Percentiles rank a stretch among this genome's conserved stretches.
phyloP scores from a whole-genome alignment of 495 filamentous ascomycete genomes.

The Podospora pseudoanserina region DNA sequence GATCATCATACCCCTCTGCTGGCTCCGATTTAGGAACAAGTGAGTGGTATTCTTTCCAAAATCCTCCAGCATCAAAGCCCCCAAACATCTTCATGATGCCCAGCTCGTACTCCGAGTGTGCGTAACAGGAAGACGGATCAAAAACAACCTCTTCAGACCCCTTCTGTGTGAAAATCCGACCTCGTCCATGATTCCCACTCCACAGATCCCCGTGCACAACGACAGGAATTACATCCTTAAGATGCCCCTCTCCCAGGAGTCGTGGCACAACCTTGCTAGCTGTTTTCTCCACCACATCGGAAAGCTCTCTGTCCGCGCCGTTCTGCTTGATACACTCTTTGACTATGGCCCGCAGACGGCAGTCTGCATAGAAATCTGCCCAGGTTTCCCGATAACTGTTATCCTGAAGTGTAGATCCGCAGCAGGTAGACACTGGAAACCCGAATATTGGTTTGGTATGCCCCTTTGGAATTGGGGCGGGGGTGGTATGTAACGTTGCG shows the following conservation, averaged over 20 bases:
- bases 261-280: constrained; percentile 62
- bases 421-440: constrained; percentile 78
- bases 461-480: constrained; percentile 60
- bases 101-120: constrained; percentile 83
- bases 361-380: constrained; percentile 79
- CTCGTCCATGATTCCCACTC: constrained; percentile 77
- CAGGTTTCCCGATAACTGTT: constrained; percentile 67
- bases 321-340: constrained; percentile 54
- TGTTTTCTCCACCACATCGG: constrained; percentile 59
- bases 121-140: constrained; percentile 76
- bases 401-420: constrained; percentile 76
- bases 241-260: constrained; percentile 62
- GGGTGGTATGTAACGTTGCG: constrained; percentile 73
- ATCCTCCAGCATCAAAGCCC: constrained; percentile 63
- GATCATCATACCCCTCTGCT: constrained; percentile 76
- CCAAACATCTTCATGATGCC: constrained; percentile 98
- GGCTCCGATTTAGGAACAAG: constrained; percentile 77
- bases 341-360: constrained; percentile 64
- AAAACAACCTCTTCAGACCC: constrained; percentile 74
- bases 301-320: constrained; percentile 59
- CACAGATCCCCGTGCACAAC: constrained; percentile 89
- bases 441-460: constrained; percentile 64
- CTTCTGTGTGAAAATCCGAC: constrained; percentile 55
- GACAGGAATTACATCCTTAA: constrained; percentile 64
- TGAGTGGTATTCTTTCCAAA: constrained; percentile 72